A percentile compares a stretch with the other conserved stretches of the same genome.
Evolutionary conservation across 2,329 filamentous ascomycete species (phyloP).

Genomic region (Cyphellophora europaea): DNA sequence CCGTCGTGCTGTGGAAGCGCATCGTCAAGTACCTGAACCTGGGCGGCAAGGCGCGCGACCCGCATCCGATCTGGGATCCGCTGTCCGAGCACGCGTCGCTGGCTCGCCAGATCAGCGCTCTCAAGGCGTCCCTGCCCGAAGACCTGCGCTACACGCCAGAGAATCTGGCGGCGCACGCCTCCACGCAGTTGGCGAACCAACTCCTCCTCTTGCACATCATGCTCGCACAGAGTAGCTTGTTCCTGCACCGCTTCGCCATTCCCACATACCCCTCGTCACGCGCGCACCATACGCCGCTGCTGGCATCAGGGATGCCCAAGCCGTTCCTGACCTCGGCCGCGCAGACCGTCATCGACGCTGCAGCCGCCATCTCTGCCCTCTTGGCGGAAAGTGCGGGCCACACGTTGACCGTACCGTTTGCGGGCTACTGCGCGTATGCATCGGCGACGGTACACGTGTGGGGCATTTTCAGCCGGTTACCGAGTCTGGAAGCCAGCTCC

Average conservation of each 20-base stretch:
- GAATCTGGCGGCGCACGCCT: conserved; percentile 76
- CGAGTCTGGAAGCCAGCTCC: conserved; percentile 62
- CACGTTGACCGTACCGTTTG: conserved; percentile 80
- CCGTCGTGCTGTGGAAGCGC: conserved; percentile 80
- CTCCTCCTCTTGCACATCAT: conserved; percentile 88
- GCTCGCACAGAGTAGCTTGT: conserved; percentile 80
- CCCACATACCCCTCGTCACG: conserved; percentile 55
- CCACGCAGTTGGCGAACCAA: conserved; percentile 78
- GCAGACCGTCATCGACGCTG: conserved; percentile 69
- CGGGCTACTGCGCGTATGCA: conserved; percentile 88
- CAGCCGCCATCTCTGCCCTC: conserved; percentile 75
- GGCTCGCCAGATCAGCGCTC: conserved; percentile 60
- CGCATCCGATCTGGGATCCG: conserved; percentile 68
- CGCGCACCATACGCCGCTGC: conserved; percentile 25
- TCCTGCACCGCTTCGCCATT: conserved; percentile 80
- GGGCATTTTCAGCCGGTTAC: conserved; percentile 79
- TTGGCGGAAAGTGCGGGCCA: conserved; percentile 72
- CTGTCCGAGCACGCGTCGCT: conserved; percentile 69
- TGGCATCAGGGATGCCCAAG: conserved; percentile 60
- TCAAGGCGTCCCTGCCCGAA: conserved; percentile 60
- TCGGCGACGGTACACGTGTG: conserved; percentile 92
- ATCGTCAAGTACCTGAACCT: conserved; percentile 86
- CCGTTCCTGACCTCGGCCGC: conserved; percentile 69
- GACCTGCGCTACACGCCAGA: conserved; percentile 66
- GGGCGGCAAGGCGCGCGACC: conserved; percentile 72